These are phyloP conservation scores for Ophiostoma ulmi DNA, from an alignment of 2,329 filamentous ascomycete species.

Conservation along the genomic window DNA sequence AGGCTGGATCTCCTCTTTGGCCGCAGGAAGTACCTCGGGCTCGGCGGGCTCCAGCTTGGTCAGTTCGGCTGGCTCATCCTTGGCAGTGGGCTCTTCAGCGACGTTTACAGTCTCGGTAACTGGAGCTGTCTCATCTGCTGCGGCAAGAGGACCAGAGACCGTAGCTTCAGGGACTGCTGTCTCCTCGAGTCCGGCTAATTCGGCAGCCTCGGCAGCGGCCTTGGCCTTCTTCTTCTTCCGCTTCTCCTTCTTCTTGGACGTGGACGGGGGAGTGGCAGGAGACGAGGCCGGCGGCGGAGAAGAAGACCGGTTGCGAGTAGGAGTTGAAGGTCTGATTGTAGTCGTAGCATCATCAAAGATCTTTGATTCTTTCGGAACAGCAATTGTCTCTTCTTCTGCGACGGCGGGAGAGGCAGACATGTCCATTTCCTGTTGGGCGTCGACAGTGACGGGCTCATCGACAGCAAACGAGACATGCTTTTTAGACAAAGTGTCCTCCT, in stretches of 20 bases:
- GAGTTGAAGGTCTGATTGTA: background rate
- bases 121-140: background rate
- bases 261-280: background rate
- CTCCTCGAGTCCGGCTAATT: background rate
- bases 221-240: constrained; percentile 9
- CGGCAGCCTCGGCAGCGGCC: background rate
- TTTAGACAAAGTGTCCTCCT: constrained; percentile 11
- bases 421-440: background rate
- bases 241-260: constrained; percentile 10
- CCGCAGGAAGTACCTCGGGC: background rate
- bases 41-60: background rate
- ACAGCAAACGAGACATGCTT: constrained; percentile 5
- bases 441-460: background rate
- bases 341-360: background rate
- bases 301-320: background rate
- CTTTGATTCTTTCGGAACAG: background rate
- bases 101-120: background rate
- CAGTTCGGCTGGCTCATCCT: background rate
- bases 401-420: background rate
- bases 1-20: background rate
- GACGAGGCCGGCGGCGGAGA: background rate
- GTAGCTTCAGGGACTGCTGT: background rate
- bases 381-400: background rate
- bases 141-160: background rate
- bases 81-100: background rate